Evolutionary conservation across 2,329 filamentous ascomycete species (phyloP), one percentile per base, ranked within the genome.

Genomic region (Venturiaceae sp.): DNA sequence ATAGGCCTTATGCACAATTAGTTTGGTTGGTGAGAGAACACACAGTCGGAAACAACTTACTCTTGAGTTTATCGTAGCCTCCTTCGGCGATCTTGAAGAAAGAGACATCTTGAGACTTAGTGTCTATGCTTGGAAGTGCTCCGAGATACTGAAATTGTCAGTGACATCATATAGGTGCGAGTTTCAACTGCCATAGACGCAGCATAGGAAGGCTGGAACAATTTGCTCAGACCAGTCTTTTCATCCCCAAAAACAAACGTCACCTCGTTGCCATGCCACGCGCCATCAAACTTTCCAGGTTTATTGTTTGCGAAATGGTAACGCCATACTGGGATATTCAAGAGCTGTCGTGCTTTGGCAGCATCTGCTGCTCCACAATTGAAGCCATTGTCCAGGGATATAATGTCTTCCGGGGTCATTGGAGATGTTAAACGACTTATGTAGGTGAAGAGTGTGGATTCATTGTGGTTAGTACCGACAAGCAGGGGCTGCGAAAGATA

Each of bases 181-280:
- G n/a, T n/a, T n/a, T n/a, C n/a, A n/a, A n/a, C n/a, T n/a, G n/a
- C n/a, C n/a, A n/a, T n/a, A n/a, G n/a, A n/a, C n/a, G n/a, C n/a
- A n/a, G n/a, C n/a, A n/a, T n/a, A n/a, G n/a, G n/a, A n/a, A n/a
- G n/a, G n/a, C n/a, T n/a, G n/a, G n/a, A n/a, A n/a, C n/a, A n/a
- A n/a, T n/a, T n/a, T n/a, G n/a, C n/a, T n/a, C n/a, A n/a, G n/a
- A n/a, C n/a, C n/a, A n/a, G n/a, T n/a, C n/a, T n/a, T n/a, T n/a
- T n/a, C 32, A 13, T 44, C 33, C 8, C 53, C 57, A 32, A 58
- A 58, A 6, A 58, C 57, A 11, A 58, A 19, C 7, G 13, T 26
- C 11, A 58, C 13, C 13, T 58, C 57, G 7, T 8, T 19, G 28
- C 57, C 57, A 32, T 58, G 57, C 13, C 53, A 32, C 6, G 57